A percentile compares a stretch with the other conserved stretches of the same genome.
Conservation (phyloP, 176 grass and related monocot species). For the Alopecurus myosuroides region DNA sequence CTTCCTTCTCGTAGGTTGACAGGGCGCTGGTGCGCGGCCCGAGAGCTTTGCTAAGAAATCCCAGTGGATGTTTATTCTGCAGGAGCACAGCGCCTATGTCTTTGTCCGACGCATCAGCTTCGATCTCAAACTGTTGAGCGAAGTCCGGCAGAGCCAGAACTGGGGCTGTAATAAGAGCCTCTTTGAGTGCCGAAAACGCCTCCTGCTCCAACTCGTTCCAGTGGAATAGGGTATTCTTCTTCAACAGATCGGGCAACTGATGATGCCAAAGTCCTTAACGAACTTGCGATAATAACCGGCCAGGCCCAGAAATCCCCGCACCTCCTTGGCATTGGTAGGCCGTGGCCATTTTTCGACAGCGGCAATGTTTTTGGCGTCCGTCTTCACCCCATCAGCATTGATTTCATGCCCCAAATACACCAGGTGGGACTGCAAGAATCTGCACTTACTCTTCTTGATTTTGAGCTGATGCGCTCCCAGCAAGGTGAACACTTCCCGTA, state of each 20-base stretch:
- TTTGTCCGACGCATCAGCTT: not conserved
- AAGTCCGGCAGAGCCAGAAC: not conserved
- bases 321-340: not conserved
- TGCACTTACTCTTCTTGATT: not conserved
- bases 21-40: not conserved
- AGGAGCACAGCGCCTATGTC: not conserved
- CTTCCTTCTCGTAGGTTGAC: not conserved
- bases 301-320: rapidly evolving
- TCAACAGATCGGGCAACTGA: not conserved
- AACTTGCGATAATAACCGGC: not conserved
- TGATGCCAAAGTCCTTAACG: not conserved
- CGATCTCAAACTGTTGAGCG: not conserved
- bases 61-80: not conserved
- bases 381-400: not conserved
- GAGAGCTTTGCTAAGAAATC: not conserved
- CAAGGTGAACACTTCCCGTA: no score
- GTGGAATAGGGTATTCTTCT: rapidly evolving
- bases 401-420: not conserved
- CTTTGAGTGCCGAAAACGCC: rapidly evolving
- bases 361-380: not conserved
- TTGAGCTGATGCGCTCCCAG: not conserved
- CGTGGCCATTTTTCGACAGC: not conserved
- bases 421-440: rapidly evolving
- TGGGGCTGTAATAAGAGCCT: not conserved
- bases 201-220: not conserved